Percentiles rank a stretch among this genome's conserved stretches.
Conservation (phyloP, 2,329 filamentous ascomycete species). For the Lasiodiplodia theobromae region DNA sequence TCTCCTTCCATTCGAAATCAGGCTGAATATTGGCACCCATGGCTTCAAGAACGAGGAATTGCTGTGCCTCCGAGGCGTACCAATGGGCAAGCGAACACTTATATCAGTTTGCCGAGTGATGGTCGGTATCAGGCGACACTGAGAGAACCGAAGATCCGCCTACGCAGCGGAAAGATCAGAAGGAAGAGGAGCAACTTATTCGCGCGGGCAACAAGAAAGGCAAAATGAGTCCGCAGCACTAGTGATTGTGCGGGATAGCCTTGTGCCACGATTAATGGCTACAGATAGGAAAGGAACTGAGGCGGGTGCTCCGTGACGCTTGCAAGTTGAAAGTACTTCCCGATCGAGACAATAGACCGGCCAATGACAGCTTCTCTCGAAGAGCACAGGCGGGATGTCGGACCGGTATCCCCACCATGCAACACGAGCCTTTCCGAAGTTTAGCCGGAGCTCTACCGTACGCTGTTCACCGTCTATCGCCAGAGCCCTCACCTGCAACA, state of each 20-base stretch:
- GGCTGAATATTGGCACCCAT: neutral
- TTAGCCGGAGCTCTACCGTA: neutral
- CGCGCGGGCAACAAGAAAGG: neutral
- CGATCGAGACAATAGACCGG: neutral
- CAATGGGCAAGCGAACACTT: neutral
- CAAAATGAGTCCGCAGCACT: neutral
- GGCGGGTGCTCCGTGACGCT: neutral
- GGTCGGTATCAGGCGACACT: neutral
- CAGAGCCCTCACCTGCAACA: neutral
- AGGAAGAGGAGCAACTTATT: no score
- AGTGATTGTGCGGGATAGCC: neutral
- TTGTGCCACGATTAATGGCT: neutral
- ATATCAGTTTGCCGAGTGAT: neutral
- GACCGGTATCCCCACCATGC: conserved; percentile 2
- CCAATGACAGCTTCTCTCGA: neutral
- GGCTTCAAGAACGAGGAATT: neutral
- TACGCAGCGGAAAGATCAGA: no score
- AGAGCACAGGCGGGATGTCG: neutral
- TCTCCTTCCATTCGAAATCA: neutral
- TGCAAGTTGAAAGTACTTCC: conserved; percentile 14
- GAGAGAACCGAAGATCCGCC: no score
- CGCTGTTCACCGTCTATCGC: neutral
- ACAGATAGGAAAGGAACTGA: neutral
- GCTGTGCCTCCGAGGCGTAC: neutral
- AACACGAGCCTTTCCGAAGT: neutral